Base-by-base conservation (phyloP, 208 protist genomes). In the Acanthamoeba lenticulata region DNA sequence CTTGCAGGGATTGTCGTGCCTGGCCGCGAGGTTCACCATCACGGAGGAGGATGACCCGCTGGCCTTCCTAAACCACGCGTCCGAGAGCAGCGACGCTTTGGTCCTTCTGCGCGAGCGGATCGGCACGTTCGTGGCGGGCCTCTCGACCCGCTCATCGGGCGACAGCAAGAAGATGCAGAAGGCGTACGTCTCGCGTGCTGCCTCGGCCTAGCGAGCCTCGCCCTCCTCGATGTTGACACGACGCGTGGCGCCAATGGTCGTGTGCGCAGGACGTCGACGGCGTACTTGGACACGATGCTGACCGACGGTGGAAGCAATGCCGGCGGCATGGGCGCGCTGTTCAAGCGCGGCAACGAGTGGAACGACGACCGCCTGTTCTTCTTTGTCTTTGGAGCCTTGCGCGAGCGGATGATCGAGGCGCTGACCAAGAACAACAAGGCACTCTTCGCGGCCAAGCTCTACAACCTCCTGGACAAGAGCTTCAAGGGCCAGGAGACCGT, bases 331-430 rank as follows among this genome's bases (percentile, higher is more conserved):
- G 52, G 52, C 11, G 52, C 83, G 52, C 83, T 90, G 29, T 90
- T 90, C 83, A 13, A n/a, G 36, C 6, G n/a, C 34, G 57, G 83
- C 83, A 90, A 90, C 57, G 83, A 90, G 40, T 90, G 83, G 83
- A 60, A 90, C 40, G 83, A 90, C 34, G 57, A 69, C 34, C 42
- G 15, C 40, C 49, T 72, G 83, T 90, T 90, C 83, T 90, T 90
- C 57, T 60, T 72, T 17, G 32, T 60, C 27, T 45, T 90, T 11
- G 83, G 27, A 1, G 17, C 40, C 32, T 13, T 47, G 32, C 47
- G 83, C 6, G 83, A 90, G 52, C 47, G 83, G 19, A 67, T 67
- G 47, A 69, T 69, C 47, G 83, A 90, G 34, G 83, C 52, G 36
- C 83, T 90, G 1, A 60, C 52, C 19, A 90, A 69, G 52, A 24